Evolutionary conservation across 2,329 filamentous ascomycete species (phyloP), one percentile per base, ranked within the genome.

Genomic region (Paraconiothyrium sp.): DNA sequence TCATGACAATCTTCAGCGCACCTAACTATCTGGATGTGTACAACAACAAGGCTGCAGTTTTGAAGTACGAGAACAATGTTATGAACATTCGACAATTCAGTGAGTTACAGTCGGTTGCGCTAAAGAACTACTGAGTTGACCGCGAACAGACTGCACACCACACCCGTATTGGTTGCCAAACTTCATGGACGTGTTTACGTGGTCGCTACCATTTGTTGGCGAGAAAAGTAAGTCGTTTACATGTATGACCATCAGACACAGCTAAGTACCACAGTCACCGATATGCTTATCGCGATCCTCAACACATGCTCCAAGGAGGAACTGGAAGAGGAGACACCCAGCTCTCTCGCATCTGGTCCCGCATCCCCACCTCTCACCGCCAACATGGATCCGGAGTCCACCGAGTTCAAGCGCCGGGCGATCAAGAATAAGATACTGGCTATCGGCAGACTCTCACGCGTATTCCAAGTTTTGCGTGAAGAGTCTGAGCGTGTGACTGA

Each of bases 181-280:
- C 84, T 99, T 99, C 78, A 99, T 99, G 95, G 95, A 99, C 76
- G 95, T 99, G 66, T 99, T 99, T 78, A 99, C 95, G n/a, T 99
- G 95, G 95, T 99, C 95, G 37, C 85, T 99, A 63, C 95, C 95
- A 0, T 99, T 99, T 81, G 95, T 99, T 27, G 94, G 95, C 65
- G 95, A 99, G 81, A 99, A 99, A 86, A 84, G 78, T 81, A 69
- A 47, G 76, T 68, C 16, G 14, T 13, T 1, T 5, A 4, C 44
- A 24, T 10, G 7, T 7, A 2, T 49, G 1, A 1, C 16, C 7
- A 22, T 27, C 20, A 20, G 44, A 16, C n/a, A 10, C 24, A 14
- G 58, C 74, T 79, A 66, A 78, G 37, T 14, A 3, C 8, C 10
- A 4, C 49, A 81, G 79, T 99, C 75, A 98, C 95, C 20, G 95